phyloP scores from a whole-genome alignment of 139 green algal species.

The Coelastrella sp. region DNA sequence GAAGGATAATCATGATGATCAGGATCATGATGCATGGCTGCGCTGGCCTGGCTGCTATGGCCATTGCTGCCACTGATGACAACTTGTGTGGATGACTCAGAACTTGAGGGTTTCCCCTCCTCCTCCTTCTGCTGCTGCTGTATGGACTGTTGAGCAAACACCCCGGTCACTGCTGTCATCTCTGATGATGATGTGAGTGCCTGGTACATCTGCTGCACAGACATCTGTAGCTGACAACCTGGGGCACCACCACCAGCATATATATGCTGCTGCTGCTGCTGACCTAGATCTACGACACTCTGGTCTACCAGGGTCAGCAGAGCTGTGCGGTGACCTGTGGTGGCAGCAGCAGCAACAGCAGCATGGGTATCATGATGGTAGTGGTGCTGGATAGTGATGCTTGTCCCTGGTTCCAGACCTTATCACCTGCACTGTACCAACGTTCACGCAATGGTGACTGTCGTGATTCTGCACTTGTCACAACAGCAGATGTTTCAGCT shows the following conservation, averaged over 20 bases:
- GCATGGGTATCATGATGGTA: no score
- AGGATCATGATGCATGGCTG: neutral
- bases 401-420: no score
- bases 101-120: no score
- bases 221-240: slow-evolving; percentile 13
- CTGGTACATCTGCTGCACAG: neutral
- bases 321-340: slow-evolving; percentile 31
- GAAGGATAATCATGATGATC: no score
- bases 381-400: no score
- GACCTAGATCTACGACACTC: slow-evolving; percentile 30
- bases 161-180: slow-evolving; percentile 17
- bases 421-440: no score
- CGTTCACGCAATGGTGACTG: no score
- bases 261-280: slow-evolving; percentile 26
- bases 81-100: no score
- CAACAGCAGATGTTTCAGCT: no score
- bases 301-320: slow-evolving; percentile 51
- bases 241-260: slow-evolving; percentile 34
- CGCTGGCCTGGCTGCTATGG: slow-evolving; percentile 11
- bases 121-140: neutral
- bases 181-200: neutral
- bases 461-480: no score
- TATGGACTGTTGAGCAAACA: neutral
- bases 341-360: slow-evolving; percentile 6
- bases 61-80: neutral